Evolutionary conservation across 345 rosid genomes (phyloP).

Genomic region (Cochlearia excelsa): DNA sequence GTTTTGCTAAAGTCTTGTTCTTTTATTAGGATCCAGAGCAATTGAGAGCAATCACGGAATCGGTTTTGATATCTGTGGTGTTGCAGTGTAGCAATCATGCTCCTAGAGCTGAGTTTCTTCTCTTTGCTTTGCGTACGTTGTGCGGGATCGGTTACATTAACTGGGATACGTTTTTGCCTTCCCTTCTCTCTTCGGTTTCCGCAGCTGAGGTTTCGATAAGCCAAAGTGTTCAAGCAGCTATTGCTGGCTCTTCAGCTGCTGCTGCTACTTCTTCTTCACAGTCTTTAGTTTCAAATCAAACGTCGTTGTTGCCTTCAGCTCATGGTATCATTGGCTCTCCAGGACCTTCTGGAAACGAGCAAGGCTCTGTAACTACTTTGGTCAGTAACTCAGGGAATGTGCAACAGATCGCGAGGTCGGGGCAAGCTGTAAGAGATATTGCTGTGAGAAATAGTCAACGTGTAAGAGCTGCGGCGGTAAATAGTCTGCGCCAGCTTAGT

Average conservation of each 20-base stretch:
- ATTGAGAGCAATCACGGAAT: slow-evolving; percentile 70
- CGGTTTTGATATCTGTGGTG: slow-evolving; percentile 74
- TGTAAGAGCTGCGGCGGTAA: slow-evolving; percentile 58
- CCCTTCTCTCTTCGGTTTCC: slow-evolving; percentile 80
- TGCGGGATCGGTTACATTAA: slow-evolving; percentile 69
- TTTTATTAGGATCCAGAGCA: slow-evolving; percentile 81
- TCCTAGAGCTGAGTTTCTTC: slow-evolving; percentile 88
- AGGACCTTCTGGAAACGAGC: slow-evolving; percentile 61
- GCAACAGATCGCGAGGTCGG: slow-evolving; percentile 48
- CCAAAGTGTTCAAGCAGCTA: slow-evolving; percentile 59
- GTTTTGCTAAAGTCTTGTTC: slow-evolving; percentile 4
- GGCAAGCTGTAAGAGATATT: slow-evolving; percentile 52
- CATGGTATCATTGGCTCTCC: slow-evolving; percentile 79
- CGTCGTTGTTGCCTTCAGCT: slow-evolving; percentile 60
- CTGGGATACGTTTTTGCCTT: slow-evolving; percentile 82
- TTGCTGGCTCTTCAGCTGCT: slow-evolving; percentile 49
- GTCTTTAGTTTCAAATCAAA: slow-evolving; percentile 53
- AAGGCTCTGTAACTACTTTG: slow-evolving; percentile 47
- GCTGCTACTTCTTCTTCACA: slow-evolving; percentile 44
- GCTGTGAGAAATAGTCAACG: slow-evolving; percentile 52
- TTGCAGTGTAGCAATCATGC: slow-evolving; percentile 78
- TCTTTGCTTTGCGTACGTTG: slow-evolving; percentile 78
- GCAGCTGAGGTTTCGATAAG: slow-evolving; percentile 60
- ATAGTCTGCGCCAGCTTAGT: slow-evolving; percentile 75
- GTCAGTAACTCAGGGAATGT: slow-evolving; percentile 55